Evolutionary conservation across 2,329 filamentous ascomycete species (phyloP).

Genomic region (Cryphonectria parasitica): DNA sequence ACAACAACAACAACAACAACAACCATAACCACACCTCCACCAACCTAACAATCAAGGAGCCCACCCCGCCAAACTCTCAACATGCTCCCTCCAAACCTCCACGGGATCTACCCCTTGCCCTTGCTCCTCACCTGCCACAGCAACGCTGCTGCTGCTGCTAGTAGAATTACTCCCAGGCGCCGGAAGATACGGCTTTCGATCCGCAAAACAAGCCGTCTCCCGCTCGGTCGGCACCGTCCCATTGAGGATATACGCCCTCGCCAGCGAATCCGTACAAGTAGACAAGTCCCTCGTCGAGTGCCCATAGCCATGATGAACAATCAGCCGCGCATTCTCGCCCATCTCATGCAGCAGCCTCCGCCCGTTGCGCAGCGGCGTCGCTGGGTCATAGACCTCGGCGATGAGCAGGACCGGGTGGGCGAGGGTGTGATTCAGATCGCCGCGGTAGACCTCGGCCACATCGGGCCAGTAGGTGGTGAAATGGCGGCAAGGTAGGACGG

Average conservation of each 20-base stretch:
- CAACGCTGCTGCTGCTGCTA: too few species aligned
- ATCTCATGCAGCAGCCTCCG: conserved; percentile 48
- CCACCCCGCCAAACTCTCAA: conserved; percentile 27
- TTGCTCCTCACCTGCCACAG: neutral
- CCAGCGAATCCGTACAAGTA: conserved; percentile 48
- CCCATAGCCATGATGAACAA: conserved; percentile 55
- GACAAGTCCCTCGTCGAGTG: conserved; percentile 51
- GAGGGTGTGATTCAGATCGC: conserved; percentile 48
- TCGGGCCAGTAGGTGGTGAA: conserved; percentile 50
- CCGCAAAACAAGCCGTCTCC: conserved; percentile 51
- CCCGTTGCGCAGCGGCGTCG: conserved; percentile 54
- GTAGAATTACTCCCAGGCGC: neutral
- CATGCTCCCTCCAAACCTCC: conserved; percentile 34
- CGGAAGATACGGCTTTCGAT: conserved; percentile 50
- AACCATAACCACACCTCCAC: neutral
- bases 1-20: neutral
- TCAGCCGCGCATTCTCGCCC: conserved; percentile 51
- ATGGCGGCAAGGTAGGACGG: conserved; percentile 51
- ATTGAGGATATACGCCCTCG: conserved; percentile 45
- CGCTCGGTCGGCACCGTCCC: conserved; percentile 45
- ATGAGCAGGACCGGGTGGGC: conserved; percentile 51
- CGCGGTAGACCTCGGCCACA: conserved; percentile 51
- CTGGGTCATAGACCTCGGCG: conserved; percentile 54
- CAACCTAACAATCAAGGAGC: conserved; percentile 12
- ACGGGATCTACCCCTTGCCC: conserved; percentile 23